A percentile compares a stretch with the other conserved stretches of the same genome.
These are phyloP conservation scores for Penicillium sp. DNA, from an alignment of 2,329 filamentous ascomycete species.

Conservation along the genomic window DNA sequence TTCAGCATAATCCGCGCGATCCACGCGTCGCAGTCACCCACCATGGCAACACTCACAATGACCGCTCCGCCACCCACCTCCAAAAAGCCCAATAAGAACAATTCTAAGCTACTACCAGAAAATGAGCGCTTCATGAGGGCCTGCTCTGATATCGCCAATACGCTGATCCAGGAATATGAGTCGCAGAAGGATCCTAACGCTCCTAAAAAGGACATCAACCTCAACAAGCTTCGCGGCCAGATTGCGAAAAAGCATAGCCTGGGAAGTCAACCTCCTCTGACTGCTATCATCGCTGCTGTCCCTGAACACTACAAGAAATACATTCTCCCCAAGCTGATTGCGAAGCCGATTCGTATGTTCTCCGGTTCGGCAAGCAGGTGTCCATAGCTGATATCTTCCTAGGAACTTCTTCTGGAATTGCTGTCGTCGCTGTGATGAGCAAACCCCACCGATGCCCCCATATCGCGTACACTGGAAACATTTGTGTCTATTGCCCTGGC, in stretches of 20 bases:
- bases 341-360: slow-evolving; percentile 84
- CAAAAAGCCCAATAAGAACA: slow-evolving; percentile 63
- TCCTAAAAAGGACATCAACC: slow-evolving; percentile 83
- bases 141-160: slow-evolving; percentile 93
- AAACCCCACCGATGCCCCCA: slow-evolving; percentile 97
- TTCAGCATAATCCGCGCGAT: slow-evolving; percentile 14
- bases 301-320: slow-evolving; percentile 99
- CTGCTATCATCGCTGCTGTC: slow-evolving; percentile 95
- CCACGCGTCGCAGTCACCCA: slow-evolving; percentile 20
- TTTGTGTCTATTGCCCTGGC: slow-evolving; percentile 97
- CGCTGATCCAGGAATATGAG: slow-evolving; percentile 93
- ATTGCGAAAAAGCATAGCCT: slow-evolving; percentile 92
- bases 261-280: slow-evolving; percentile 85
- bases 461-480: slow-evolving; percentile 98
- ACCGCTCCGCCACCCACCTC: slow-evolving; percentile 59
- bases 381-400: slow-evolving; percentile 24
- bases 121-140: slow-evolving; percentile 93
- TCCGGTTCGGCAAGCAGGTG: neutral
- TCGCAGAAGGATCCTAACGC: slow-evolving; percentile 73
- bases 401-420: slow-evolving; percentile 95
- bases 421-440: slow-evolving; percentile 99
- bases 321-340: slow-evolving; percentile 92
- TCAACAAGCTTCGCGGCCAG: slow-evolving; percentile 85
- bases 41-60: slow-evolving; percentile 67
- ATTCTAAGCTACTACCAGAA: slow-evolving; percentile 80